Conservation (phyloP, 768 basidiomycete species). For the Termitomyces bulborhizus region DNA sequence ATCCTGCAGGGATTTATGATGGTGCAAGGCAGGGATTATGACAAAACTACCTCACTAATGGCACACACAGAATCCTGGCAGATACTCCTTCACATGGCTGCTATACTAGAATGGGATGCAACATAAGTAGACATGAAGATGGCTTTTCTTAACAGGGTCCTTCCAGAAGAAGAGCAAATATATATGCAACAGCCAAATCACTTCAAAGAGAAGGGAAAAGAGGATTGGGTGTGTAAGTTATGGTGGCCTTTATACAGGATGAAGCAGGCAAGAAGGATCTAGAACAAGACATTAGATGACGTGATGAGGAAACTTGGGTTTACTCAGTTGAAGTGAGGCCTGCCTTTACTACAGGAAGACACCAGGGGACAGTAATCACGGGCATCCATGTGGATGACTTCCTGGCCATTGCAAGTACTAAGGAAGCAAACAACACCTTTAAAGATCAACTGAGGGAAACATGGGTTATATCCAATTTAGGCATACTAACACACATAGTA, state of each 20-base stretch:
- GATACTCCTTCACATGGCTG: neutral
- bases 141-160: neutral
- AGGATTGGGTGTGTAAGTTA: neutral
- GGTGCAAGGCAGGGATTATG: neutral
- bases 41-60: neutral
- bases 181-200: neutral
- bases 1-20: neutral
- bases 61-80: neutral
- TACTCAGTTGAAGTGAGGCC: neutral
- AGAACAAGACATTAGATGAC: neutral
- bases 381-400: neutral
- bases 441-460: neutral
- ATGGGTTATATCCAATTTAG: neutral
- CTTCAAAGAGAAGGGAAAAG: neutral
- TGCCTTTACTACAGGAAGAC: neutral
- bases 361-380: neutral
- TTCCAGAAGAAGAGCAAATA: neutral
- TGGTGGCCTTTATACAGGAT: neutral
- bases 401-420: neutral
- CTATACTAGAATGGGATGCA: neutral
- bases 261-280: neutral
- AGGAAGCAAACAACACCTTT: neutral
- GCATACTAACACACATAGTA: neutral
- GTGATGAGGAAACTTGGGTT: neutral
- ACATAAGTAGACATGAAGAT: neutral